Base-by-base conservation (phyloP, 1,139 yeast genomes). In the Geotrichum cucujoidarum region DNA sequence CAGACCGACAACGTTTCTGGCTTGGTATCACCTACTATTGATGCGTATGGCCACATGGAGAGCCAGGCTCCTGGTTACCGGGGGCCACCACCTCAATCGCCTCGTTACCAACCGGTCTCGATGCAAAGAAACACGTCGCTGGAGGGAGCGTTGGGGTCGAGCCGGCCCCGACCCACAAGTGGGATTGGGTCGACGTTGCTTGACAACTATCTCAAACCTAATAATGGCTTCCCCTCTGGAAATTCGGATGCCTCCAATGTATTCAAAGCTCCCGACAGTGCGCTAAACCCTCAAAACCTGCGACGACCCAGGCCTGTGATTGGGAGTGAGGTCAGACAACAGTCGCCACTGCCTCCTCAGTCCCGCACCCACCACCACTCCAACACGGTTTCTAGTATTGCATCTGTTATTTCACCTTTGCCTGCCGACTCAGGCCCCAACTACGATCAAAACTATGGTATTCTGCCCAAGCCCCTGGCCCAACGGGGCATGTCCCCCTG, bases 1-100 rank as follows among this genome's bases (percentile, higher is more conserved):
- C 55, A 56, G 22, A 52, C 53, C 29, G 67, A 64, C 50, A 62
- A 65, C 2, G 43, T 61, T 38, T 50, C 61, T 2, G 58, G 63
- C 1, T 58, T 56, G 8, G 43, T 64, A 27, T 57, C 64, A 16
- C 66, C 66, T n/a, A 57, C 67, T n/a, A 55, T 50, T 7, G 47
- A n/a, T n/a, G 27, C 27, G 6, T 6, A 24, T 6, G 27, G 10
- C 27, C 27, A 24, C 10, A 24, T 6, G 6, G 27, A 6, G 8
- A 6, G 8, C 10, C 10, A 32, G 17, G 35, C 29, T 2, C 41
- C 48, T 34, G 43, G 21, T 8, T 27, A 39, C 14, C 45, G 35
- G 27, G 18, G 38, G 40, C 25, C 22, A 27, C 25, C 49, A 37
- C 27, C 51, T 25, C 31, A n/a, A 17, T 39, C 35, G n/a, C 36